A percentile compares a stretch with the other conserved stretches of the same genome.
These are phyloP conservation scores for Cladophialophora exuberans DNA, from an alignment of 2,329 filamentous ascomycete genomes.

Conservation along the genomic window DNA sequence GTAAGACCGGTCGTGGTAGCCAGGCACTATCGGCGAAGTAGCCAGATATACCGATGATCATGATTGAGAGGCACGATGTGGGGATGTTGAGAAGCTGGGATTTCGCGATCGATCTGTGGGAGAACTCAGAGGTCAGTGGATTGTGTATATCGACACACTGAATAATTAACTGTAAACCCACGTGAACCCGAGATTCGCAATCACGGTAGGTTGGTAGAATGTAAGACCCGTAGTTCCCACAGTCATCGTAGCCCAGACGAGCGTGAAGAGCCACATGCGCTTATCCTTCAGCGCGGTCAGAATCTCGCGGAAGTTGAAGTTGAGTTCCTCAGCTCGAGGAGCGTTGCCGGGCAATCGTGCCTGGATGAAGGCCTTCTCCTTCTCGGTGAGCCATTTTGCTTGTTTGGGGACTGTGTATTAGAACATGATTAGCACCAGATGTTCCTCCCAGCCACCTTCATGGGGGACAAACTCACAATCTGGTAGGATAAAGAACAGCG, in stretches of 20 bases:
- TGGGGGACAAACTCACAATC: slow-evolving; percentile 37
- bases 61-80: slow-evolving; percentile 46
- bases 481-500: slow-evolving; percentile 45
- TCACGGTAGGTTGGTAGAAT: slow-evolving; percentile 49
- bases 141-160: neutral
- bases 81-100: slow-evolving; percentile 56
- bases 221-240: slow-evolving; percentile 49
- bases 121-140: neutral
- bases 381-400: slow-evolving; percentile 51
- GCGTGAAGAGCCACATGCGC: slow-evolving; percentile 50
- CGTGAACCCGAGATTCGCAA: slow-evolving; percentile 48
- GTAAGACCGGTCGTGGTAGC: slow-evolving; percentile 50
- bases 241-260: slow-evolving; percentile 53
- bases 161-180: no score
- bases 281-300: slow-evolving; percentile 44
- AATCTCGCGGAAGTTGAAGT: slow-evolving; percentile 48
- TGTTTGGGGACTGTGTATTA: slow-evolving; percentile 45
- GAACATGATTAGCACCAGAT: neutral
- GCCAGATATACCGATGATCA: slow-evolving; percentile 49
- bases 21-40: slow-evolving; percentile 48
- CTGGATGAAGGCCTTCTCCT: slow-evolving; percentile 54
- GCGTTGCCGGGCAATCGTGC: slow-evolving; percentile 49
- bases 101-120: slow-evolving; percentile 46
- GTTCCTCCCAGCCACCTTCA: neutral
- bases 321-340: slow-evolving; percentile 44